Base-by-base conservation (phyloP, 169 alveolate species). In the Plasmodium vivax region DNA sequence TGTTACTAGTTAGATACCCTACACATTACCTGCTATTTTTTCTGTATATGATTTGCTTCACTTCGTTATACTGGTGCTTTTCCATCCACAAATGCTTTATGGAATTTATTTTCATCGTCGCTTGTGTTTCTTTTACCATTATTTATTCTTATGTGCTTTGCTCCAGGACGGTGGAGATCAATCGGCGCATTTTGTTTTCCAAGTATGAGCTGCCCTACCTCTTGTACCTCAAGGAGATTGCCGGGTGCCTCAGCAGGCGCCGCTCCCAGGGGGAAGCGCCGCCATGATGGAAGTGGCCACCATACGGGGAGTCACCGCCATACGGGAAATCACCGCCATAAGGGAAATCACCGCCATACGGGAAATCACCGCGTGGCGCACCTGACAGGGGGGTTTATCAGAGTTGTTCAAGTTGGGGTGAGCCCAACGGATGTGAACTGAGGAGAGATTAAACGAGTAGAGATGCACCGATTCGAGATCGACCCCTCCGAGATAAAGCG, bases 201-300 rank as follows among this genome's bases (percentile, higher is more conserved):
- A 94, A 95, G 88, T 95, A 95, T 79, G 97, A 94, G 58, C 77
- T 95, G 41, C 97, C 97, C 62, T 95, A 95, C 74, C 74, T 95
- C 45, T 43, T 95, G 54, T 95, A 95, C 54, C 68, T 95, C 82
- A 96, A 95, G 82, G 97, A 95, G 68, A 94, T 95, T 41, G 95
- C 83, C 9, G 34, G 73, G 6, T 88, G 91, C 9, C 36, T 88
- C 34, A 80, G 71, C 38, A 88, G 73, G 19, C 80, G 32, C 32
- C 83, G 77, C 3, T 19, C 77, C 43, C 16, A 27, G 32, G 77
- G 77, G 3, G 58, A 47, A 47, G 19, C 58, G 62, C 62, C 27
- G 27, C 27, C 27, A 23, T 23, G 27, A 23, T 23, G 27, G 27
- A 23, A 23, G 27, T 23, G 27, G 27, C 27, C 27, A 23, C 27